Percentiles rank a stretch among this genome's conserved stretches.
Conservation (phyloP, 192 early-diverging fungal genomes). For the Gamsiella multidivaricata region DNA sequence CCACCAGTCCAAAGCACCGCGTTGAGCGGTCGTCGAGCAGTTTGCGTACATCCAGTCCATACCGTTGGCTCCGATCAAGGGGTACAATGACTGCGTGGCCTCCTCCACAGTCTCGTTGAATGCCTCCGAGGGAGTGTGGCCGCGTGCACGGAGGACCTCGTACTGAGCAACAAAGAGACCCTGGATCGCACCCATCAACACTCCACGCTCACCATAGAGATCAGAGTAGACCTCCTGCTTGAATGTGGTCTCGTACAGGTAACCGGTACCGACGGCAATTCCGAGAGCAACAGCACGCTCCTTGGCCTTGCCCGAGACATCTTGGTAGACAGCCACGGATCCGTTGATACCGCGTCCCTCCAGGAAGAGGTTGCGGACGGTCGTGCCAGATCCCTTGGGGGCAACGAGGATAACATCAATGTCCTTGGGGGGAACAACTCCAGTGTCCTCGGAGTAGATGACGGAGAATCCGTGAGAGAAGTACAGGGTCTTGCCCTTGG, state of each 20-base stretch:
- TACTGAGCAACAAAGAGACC: slow-evolving; percentile 97
- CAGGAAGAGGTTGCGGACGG: slow-evolving; percentile 95
- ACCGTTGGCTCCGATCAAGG: slow-evolving; percentile 94
- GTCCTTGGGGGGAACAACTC: slow-evolving; percentile 89
- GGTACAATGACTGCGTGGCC: slow-evolving; percentile 97
- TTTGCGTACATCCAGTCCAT: slow-evolving; percentile 98
- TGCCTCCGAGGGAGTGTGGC: slow-evolving; percentile 97
- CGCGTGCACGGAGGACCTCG: slow-evolving; percentile 92
- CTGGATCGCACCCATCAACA: slow-evolving; percentile 98
- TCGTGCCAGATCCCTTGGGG: slow-evolving; percentile 95
- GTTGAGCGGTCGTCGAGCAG: slow-evolving; percentile 96
- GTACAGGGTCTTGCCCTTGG: slow-evolving; percentile 98
- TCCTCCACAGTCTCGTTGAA: slow-evolving; percentile 99
- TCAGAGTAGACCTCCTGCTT: slow-evolving; percentile 98
- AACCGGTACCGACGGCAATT: slow-evolving; percentile 95
- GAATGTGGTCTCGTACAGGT: slow-evolving; percentile 98
- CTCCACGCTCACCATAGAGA: slow-evolving; percentile 95
- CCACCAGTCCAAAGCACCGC: slow-evolving; percentile 98
- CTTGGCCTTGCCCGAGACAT: slow-evolving; percentile 92
- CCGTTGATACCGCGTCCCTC: slow-evolving; percentile 98
- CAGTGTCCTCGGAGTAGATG: slow-evolving; percentile 91
- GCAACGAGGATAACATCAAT: slow-evolving; percentile 97
- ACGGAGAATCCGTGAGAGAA: slow-evolving; percentile 98
- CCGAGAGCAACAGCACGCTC: slow-evolving; percentile 93
- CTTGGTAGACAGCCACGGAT: slow-evolving; percentile 94